Evolutionary conservation across 495 filamentous ascomycete species (phyloP).

Genomic region (Talaromyces ruber): DNA sequence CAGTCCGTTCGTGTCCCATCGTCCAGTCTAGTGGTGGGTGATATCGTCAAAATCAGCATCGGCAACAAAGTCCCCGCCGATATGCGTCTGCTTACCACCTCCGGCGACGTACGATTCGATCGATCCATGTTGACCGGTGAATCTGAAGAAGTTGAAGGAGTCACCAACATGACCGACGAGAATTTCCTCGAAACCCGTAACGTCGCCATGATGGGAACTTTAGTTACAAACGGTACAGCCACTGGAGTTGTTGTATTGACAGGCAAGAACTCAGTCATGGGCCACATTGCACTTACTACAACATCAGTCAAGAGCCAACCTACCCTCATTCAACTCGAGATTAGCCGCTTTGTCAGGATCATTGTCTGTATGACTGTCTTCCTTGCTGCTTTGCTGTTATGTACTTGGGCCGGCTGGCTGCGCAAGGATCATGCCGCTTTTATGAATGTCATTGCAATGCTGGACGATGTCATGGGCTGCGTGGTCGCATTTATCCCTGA

Average conservation of each 20-base stretch:
- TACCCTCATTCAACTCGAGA: conserved; percentile 55
- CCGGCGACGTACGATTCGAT: conserved; percentile 57
- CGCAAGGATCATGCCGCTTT: conserved; percentile 46
- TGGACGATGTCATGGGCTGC: conserved; percentile 54
- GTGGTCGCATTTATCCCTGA: conserved; percentile 65
- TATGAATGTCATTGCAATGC: conserved; percentile 56
- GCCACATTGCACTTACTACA: conserved; percentile 55
- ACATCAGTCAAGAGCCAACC: conserved; percentile 47
- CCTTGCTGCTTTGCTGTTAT: conserved; percentile 44
- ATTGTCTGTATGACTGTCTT: conserved; percentile 47
- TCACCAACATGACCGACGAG: conserved; percentile 48
- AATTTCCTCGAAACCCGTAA: conserved; percentile 68
- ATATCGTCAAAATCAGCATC: conserved; percentile 51
- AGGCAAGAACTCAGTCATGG: conserved; percentile 53
- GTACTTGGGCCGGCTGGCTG: conserved; percentile 57
- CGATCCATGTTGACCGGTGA: conserved; percentile 63
- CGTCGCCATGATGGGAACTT: conserved; percentile 60
- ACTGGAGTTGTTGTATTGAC: conserved; percentile 51
- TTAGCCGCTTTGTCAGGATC: conserved; percentile 54
- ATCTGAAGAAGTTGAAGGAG: conserved; percentile 46
- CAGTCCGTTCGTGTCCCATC: conserved; percentile 31
- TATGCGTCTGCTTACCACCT: conserved; percentile 54
- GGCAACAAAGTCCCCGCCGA: conserved; percentile 66
- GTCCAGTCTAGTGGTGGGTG: conserved; percentile 55
- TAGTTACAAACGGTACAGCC: conserved; percentile 51